Conservation (phyloP, 208 protist genomes). For the Borovskyia barvae region DNA sequence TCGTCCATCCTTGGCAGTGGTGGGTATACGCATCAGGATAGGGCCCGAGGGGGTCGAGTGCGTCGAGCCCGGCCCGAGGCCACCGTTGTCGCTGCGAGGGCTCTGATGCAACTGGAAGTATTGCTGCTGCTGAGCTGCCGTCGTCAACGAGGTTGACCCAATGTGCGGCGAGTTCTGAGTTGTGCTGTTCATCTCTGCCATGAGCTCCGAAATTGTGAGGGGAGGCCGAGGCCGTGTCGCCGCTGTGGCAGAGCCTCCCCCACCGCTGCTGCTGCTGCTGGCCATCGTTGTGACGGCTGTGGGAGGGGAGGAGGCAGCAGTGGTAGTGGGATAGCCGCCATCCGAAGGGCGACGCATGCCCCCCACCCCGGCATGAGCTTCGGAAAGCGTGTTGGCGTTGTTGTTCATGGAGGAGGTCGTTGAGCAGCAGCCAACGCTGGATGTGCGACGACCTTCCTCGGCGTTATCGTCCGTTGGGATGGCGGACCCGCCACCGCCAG, state of each 20-base stretch:
- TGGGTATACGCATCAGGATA: constrained; percentile 26
- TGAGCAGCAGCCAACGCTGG: constrained; percentile 16
- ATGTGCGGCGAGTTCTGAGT: background rate
- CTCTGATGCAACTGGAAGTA: background rate
- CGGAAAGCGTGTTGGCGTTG: background rate
- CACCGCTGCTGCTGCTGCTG: background rate
- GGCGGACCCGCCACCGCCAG: background rate
- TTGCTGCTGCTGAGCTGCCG: background rate
- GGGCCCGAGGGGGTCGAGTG: constrained; percentile 25
- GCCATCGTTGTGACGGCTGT: background rate
- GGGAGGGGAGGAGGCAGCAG: no score
- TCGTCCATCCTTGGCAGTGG: constrained; percentile 26
- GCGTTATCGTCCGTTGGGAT: background rate
- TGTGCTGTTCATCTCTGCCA: background rate
- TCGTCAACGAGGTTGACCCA: background rate
- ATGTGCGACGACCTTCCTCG: constrained; percentile 5
- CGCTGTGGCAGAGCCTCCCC: background rate
- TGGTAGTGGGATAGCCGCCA: no score
- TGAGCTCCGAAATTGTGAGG: constrained; percentile 12
- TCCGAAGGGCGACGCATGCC: no score
- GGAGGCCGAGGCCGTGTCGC: constrained; percentile 10
- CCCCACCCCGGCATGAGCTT: background rate
- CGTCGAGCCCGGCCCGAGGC: constrained; percentile 5
- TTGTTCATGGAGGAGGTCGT: constrained; percentile 16
- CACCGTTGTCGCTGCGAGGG: background rate